These are phyloP conservation scores for Pichia manshurica DNA, from an alignment of 805 yeast species.

Conservation along the genomic window DNA sequence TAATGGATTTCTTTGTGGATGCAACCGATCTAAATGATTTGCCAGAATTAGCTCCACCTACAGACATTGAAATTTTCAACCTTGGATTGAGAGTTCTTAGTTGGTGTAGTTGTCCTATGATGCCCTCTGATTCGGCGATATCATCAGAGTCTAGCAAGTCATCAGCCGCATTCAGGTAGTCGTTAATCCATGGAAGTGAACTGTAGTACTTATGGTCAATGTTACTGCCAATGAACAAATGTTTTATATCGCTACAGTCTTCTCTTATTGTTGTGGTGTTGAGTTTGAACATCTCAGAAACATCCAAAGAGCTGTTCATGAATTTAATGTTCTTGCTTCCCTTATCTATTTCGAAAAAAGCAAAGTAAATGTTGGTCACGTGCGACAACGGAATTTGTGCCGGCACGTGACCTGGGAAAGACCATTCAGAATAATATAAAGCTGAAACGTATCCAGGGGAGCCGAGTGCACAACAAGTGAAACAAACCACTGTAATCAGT, in stretches of 20 bases:
- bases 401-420: conserved; percentile 59
- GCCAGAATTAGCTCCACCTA: conserved; percentile 71
- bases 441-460: conserved; percentile 6
- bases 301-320: conserved; percentile 54
- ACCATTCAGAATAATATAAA: conserved; percentile 57
- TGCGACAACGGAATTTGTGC: conserved; percentile 50
- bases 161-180: not conserved
- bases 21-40: conserved; percentile 35
- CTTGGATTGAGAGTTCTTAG: conserved; percentile 25
- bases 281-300: conserved; percentile 28
- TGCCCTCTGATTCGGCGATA: conserved; percentile 18
- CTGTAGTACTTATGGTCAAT: not conserved
- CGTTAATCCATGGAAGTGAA: conserved; percentile 5
- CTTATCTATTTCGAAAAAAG: conserved; percentile 60
- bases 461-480: no score
- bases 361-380: conserved; percentile 69
- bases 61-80: conserved; percentile 59
- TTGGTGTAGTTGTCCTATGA: conserved; percentile 28
- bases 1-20: conserved; percentile 25
- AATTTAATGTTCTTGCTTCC: conserved; percentile 45
- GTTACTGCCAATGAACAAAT: not conserved
- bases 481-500: no score
- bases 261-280: not conserved
- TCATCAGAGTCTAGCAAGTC: not conserved
- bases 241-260: conserved; percentile 2